Conservation (phyloP, 805 yeast genomes). For the Candida adriatica region DNA sequence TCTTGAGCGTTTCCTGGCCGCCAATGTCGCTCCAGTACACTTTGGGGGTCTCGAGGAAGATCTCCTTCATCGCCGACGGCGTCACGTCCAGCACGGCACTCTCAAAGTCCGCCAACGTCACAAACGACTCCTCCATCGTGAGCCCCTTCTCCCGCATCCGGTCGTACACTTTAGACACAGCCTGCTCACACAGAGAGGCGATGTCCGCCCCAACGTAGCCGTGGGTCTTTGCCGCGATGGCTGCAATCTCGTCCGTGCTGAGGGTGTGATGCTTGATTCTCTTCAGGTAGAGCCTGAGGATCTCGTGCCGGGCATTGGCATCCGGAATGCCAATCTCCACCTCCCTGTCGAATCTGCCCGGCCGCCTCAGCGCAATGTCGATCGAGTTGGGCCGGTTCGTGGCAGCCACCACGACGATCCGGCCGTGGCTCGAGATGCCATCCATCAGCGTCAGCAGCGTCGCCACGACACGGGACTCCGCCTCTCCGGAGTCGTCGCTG, state of each 20-base stretch:
- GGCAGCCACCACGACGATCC: conserved; percentile 65
- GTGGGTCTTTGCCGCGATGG: conserved; percentile 73
- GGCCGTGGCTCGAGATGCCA: conserved; percentile 58
- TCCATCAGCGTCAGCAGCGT: conserved; percentile 80
- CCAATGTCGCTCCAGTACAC: conserved; percentile 94
- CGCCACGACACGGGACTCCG: conserved; percentile 86
- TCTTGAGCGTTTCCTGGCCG: conserved; percentile 82
- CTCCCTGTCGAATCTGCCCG: conserved; percentile 87
- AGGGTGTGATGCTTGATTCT: conserved; percentile 46
- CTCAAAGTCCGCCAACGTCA: conserved; percentile 55
- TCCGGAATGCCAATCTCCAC: conserved; percentile 92
- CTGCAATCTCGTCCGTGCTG: conserved; percentile 45
- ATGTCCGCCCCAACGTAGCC: conserved; percentile 98
- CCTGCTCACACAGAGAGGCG: conserved; percentile 79
- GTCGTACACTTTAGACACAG: conserved; percentile 77
- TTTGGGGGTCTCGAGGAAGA: conserved; percentile 89
- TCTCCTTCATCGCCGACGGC: conserved; percentile 97
- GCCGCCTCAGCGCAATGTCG: conserved; percentile 71
- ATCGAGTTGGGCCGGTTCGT: conserved; percentile 65
- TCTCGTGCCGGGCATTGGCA: conserved; percentile 67
- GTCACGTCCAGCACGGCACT: conserved; percentile 70
- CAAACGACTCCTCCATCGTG: conserved; percentile 15
- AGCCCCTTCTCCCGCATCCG: conserved; percentile 28
- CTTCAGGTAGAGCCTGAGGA: conserved; percentile 54
- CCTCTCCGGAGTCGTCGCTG: conserved; percentile 83